Evolutionary conservation across 2,329 filamentous ascomycete genomes (phyloP).

Genomic region (Myriosclerotinia curreyana): DNA sequence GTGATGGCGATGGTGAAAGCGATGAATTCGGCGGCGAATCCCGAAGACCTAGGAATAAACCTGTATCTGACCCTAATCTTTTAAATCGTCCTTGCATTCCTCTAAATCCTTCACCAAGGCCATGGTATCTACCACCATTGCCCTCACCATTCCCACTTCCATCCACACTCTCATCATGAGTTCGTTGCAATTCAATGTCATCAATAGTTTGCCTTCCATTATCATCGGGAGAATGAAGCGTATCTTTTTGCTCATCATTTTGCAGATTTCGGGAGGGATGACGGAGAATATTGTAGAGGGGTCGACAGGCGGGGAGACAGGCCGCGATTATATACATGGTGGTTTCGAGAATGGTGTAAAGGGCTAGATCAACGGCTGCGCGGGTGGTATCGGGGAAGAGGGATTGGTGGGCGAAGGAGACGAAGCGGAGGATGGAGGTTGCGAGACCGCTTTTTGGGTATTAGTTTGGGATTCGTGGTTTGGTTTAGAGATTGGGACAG

Average conservation of each 20-base stretch:
- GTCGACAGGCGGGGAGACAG: slow-evolving; percentile 21
- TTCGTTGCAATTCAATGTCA: slow-evolving; percentile 13
- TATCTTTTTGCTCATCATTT: background rate
- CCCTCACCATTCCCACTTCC: background rate
- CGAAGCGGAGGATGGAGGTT: slow-evolving; percentile 22
- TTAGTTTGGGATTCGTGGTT: background rate
- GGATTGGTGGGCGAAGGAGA: slow-evolving; percentile 5
- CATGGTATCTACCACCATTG: background rate
- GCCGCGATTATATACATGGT: slow-evolving; percentile 24
- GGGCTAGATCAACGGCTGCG: slow-evolving; percentile 17
- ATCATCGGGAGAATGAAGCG: background rate
- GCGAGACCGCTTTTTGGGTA: slow-evolving; percentile 20
- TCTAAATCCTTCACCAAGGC: background rate
- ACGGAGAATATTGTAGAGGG: slow-evolving; percentile 16
- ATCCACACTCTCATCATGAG: background rate
- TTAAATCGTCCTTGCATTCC: slow-evolving; percentile 14
- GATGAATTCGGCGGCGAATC: background rate
- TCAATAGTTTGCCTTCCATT: background rate
- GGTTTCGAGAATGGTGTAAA: slow-evolving; percentile 22
- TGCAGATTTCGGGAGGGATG: slow-evolving; percentile 10
- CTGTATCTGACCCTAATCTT: background rate
- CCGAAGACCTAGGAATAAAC: background rate
- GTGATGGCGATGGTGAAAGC: background rate
- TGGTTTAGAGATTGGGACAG: background rate
- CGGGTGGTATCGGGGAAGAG: slow-evolving; percentile 19